Evolutionary conservation across 169 alveolate genomes (phyloP), one percentile per base, ranked within the genome.

Genomic region (Cryptosporidium parvum): DNA sequence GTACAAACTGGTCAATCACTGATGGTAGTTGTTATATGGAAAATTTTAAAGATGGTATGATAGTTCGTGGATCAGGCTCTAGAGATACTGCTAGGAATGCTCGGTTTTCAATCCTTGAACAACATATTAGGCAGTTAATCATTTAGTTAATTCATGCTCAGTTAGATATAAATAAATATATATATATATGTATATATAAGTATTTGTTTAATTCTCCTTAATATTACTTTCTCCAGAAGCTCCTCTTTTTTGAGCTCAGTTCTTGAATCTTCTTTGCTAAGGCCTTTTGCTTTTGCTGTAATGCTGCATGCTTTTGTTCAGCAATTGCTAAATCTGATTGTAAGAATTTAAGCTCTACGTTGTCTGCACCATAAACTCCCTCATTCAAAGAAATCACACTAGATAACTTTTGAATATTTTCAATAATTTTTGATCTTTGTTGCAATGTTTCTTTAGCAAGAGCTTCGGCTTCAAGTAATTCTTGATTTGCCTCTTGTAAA

Each of bases 31-130:
- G 89, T 31, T 80, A 80, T 48, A 44, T 80, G 80, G 89, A 80
- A 26, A 80, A 58, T 42, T 80, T 80, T n/a, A 80, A 45, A 45
- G 89, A 80, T 62, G 89, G 89, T 8, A 80, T 80, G 89, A 80
- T 80, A 21, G 89, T 80, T n/a, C 73, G 89, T 21, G 89, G 89
- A 45, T 80, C 89, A 23, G 89, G 89, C 69, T 80, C 89, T 48
- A 80, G 89, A 51, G 89, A 80, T 62, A 80, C 75, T 35, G 73
- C 89, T 23, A 80, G 89, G 35, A 65, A 65, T 80, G 89, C 75
- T 26, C 73, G 89, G 16, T 59, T 65, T 48, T 80, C 89, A 42
- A 80, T 80, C 29, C 89, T 80, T 65, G 89, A 80, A 62, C 89
- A 80, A 35, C 89, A 80, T 37, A 80, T 80, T 37, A 80, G 68